Conservation (phyloP, 345 rosid genomes). For the Erysimum cheiranthoides region DNA sequence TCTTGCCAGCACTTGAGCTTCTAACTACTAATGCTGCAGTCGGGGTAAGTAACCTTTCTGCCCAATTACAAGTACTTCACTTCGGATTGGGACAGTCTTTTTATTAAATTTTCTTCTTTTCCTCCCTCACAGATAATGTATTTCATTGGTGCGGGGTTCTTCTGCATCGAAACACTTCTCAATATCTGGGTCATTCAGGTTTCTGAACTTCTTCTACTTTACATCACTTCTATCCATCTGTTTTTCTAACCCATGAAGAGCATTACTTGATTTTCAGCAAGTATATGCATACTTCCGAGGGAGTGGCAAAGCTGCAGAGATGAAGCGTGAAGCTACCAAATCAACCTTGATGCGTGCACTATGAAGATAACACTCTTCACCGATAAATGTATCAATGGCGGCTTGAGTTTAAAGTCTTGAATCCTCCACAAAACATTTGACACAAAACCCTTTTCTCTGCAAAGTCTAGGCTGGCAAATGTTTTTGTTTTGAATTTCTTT, state of each 20-base stretch:
- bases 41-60: slow-evolving; percentile 60
- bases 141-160: slow-evolving; percentile 80
- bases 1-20: slow-evolving; percentile 89
- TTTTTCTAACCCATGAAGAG: slow-evolving; percentile 23
- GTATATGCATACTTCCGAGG: slow-evolving; percentile 93
- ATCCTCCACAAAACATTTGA: slow-evolving; percentile 18
- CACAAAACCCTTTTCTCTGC: slow-evolving; percentile 11
- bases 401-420: slow-evolving; percentile 39
- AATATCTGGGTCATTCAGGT: slow-evolving; percentile 99
- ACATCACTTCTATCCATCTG: neutral
- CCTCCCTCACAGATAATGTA: slow-evolving; percentile 66
- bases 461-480: slow-evolving; percentile 15
- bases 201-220: slow-evolving; percentile 30
- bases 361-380: slow-evolving; percentile 43
- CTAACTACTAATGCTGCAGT: slow-evolving; percentile 56
- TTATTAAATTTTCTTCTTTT: slow-evolving; percentile 9
- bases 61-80: slow-evolving; percentile 8
- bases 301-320: slow-evolving; percentile 87
- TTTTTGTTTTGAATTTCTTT: slow-evolving; percentile 30
- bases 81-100: neutral
- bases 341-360: slow-evolving; percentile 74
- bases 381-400: slow-evolving; percentile 31
- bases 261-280: slow-evolving; percentile 64
- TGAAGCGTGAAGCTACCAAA: slow-evolving; percentile 73
- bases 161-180: slow-evolving; percentile 74